Percentiles rank a stretch among this genome's conserved stretches.
These are phyloP conservation scores for Boletus smithii DNA, from an alignment of 1,284 basidiomycete genomes.

Conservation along the genomic window DNA sequence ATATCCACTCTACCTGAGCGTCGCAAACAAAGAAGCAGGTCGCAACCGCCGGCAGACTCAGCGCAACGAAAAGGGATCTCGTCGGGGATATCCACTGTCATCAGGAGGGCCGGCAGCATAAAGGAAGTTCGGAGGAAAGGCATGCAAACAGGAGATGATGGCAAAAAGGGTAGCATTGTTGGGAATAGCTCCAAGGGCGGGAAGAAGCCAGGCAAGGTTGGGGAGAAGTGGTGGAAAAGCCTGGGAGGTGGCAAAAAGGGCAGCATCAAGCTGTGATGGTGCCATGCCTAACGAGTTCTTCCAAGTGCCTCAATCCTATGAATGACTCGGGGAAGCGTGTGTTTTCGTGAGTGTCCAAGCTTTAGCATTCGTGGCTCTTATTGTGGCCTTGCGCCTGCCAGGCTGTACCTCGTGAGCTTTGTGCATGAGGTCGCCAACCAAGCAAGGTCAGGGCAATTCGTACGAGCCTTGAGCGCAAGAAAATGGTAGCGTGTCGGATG, in stretches of 20 bases:
- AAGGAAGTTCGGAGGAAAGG: conserved; percentile 17
- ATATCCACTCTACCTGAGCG: neutral
- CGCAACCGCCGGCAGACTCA: conserved; percentile 13
- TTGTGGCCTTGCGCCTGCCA: too few relatives aligned
- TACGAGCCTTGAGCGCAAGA: too few relatives aligned
- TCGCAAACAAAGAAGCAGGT: conserved; percentile 6
- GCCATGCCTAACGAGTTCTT: too few relatives aligned
- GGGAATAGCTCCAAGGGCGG: neutral
- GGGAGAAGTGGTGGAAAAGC: conserved; percentile 25
- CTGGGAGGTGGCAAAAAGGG: conserved; percentile 16
- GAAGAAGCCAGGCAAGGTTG: neutral
- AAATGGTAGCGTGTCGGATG: too few relatives aligned
- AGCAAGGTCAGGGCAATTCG: too few relatives aligned
- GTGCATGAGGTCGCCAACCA: too few relatives aligned
- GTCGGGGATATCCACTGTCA: conserved; percentile 66
- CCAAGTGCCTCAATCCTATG: too few relatives aligned
- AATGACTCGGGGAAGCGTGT: too few relatives aligned
- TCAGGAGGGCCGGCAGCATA: conserved; percentile 32
- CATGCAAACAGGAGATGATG: neutral
- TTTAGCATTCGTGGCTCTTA: too few relatives aligned
- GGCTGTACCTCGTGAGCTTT: too few relatives aligned
- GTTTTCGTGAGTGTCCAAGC: neutral
- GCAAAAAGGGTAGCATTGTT: neutral
- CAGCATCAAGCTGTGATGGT: conserved; percentile 3
- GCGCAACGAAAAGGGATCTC: conserved; percentile 60